Base-by-base conservation (phyloP, 768 basidiomycete genomes). In the Hemileccinum impolitum region DNA sequence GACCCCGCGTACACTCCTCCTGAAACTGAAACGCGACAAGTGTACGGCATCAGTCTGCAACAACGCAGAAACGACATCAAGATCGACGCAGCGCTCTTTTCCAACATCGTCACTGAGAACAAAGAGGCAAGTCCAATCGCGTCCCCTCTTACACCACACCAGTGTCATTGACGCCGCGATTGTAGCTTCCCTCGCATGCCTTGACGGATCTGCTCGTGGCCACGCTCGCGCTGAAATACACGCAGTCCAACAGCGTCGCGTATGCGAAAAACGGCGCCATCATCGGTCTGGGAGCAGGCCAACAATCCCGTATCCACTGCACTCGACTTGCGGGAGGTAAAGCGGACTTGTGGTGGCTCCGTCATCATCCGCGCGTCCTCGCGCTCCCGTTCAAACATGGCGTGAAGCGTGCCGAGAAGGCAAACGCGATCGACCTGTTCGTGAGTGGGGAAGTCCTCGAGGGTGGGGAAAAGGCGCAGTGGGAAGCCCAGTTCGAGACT, bases 331-430 rank as follows among this genome's bases (percentile, higher is more conserved):
- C 96, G 3, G 96, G 96, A 3, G 82, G 85, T 44, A 98, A 99
- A 72, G 94, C 95, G n/a, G 96, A 99, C 72, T 79, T 93, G 56
- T 99, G 96, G 96, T 98, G 96, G 95, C 78, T 98, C 47, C 86
- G 96, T 12, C 94, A 98, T 74, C 94, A 98, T 72, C 87, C 94
- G 1, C 85, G 89, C 39, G 95, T 96, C 38, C 85, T 97, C 53
- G 75, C 79, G 4, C 81, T 99, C 19, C 90, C 95, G 2, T 99
- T 97, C 81, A 97, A 95, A 67, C 93, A 94, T 64, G 94, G 94
- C 37, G 86, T 91, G 58, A 98, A 98, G 77, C 85, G 96, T 44
- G 93, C 96, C 1, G 96, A 99, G 61, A 97, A 96, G 70, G 92
- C 95, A 28, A 98, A 98, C 70, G 96, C 94, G 32, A 97, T 97